These are phyloP conservation scores for Scleromitrula shiraiana DNA, from an alignment of 2,329 filamentous ascomycete genomes.

Conservation along the genomic window DNA sequence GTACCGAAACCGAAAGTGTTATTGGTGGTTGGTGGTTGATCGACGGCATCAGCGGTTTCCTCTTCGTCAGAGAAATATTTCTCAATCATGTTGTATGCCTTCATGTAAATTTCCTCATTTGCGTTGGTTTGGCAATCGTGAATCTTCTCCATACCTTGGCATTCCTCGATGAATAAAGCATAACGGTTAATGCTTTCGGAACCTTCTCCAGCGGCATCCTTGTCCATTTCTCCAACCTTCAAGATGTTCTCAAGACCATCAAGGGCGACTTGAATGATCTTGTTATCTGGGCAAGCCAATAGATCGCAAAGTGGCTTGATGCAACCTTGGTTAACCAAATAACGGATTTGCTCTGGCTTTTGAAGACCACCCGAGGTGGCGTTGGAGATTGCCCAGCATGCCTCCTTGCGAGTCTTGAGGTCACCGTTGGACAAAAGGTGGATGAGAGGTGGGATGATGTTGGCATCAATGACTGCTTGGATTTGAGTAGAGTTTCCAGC, in stretches of 20 bases:
- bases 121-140: conserved; percentile 99
- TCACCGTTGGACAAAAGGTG: conserved; percentile 94
- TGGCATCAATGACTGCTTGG: conserved; percentile 90
- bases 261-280: conserved; percentile 98
- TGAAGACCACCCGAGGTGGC: conserved; percentile 95
- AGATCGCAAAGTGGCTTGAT: conserved; percentile 97
- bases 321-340: conserved; percentile 85
- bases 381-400: conserved; percentile 99
- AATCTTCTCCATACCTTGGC: conserved; percentile 99
- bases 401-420: conserved; percentile 98
- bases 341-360: conserved; percentile 97
- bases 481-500: conserved; percentile 98
- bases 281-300: conserved; percentile 94
- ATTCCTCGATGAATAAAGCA: conserved; percentile 96
- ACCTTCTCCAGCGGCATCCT: conserved; percentile 72
- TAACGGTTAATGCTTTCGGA: conserved; percentile 87
- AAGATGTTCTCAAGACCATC: conserved; percentile 98
- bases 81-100: conserved; percentile 99
- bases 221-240: conserved; percentile 98
- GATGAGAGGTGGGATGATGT: conserved; percentile 93
- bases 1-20: conserved; percentile 75
- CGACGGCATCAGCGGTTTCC: conserved; percentile 69
- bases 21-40: conserved; percentile 54
- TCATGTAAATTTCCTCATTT: conserved; percentile 99
- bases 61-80: conserved; percentile 99